Conservation (phyloP, 2,329 filamentous ascomycete genomes). For the Raffaelea arxii region DNA sequence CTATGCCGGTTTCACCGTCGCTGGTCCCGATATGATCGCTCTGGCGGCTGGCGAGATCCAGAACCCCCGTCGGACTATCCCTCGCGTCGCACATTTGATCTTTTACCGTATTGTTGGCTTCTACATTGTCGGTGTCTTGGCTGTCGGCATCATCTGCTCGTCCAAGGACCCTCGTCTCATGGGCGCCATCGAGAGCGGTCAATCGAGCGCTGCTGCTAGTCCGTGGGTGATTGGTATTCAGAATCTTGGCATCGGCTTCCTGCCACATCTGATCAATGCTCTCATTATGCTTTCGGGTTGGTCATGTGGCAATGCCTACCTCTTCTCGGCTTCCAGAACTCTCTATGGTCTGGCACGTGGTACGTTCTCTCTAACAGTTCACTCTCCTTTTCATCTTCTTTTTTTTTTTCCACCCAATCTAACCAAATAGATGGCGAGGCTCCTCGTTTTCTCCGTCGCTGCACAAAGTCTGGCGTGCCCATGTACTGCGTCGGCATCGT, state of each 20-base stretch:
- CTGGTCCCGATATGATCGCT: constrained; percentile 51
- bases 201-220: constrained; percentile 37
- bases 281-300: constrained; percentile 48
- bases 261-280: constrained; percentile 52
- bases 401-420: neutral
- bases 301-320: constrained; percentile 47
- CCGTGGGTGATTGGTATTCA: constrained; percentile 43
- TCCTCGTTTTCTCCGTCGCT: constrained; percentile 24
- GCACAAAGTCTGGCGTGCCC: constrained; percentile 24
- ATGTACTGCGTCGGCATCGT: constrained; percentile 25
- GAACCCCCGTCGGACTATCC: constrained; percentile 56
- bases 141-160: constrained; percentile 57
- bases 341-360: constrained; percentile 22
- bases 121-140: constrained; percentile 53
- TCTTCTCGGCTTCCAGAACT: constrained; percentile 31
- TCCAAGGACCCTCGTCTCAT: constrained; percentile 39
- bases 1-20: constrained; percentile 27
- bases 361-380: neutral
- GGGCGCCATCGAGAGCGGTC: constrained; percentile 26
- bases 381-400: neutral
- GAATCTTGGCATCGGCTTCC: constrained; percentile 34
- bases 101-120: constrained; percentile 61
- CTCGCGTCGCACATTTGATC: constrained; percentile 56
- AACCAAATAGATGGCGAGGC: constrained; percentile 24
- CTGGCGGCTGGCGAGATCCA: constrained; percentile 60